Conservation (phyloP, 2,329 filamentous ascomycete genomes). For the Nannizzia gypsea region DNA sequence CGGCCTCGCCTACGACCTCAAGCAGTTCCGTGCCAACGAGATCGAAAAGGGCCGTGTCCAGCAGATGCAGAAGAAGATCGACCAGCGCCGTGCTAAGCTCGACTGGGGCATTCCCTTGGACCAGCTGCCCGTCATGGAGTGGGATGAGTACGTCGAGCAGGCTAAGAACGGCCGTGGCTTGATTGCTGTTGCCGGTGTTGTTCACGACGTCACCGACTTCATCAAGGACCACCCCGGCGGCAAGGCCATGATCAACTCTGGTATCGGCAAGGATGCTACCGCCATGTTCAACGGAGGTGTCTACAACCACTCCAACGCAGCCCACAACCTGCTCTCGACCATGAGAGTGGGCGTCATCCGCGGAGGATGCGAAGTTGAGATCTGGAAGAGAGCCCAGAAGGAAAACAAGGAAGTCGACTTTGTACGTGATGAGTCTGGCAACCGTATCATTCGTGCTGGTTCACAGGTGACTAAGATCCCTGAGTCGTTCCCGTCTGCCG, state of each 20-base stretch:
- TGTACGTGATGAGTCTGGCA: slow-evolving; percentile 67
- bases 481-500: slow-evolving; percentile 68
- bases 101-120: slow-evolving; percentile 82
- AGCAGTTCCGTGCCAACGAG: slow-evolving; percentile 83
- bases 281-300: slow-evolving; percentile 88
- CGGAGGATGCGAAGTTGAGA: too few species aligned
- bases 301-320: slow-evolving; percentile 80
- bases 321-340: slow-evolving; percentile 76
- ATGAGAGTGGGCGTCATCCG: slow-evolving; percentile 54
- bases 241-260: slow-evolving; percentile 71
- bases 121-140: slow-evolving; percentile 72
- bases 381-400: slow-evolving; percentile 50
- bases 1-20: slow-evolving; percentile 73
- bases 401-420: slow-evolving; percentile 68
- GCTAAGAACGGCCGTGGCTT: slow-evolving; percentile 66
- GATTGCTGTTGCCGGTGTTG: slow-evolving; percentile 67
- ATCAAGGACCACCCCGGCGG: slow-evolving; percentile 86
- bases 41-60: slow-evolving; percentile 86
- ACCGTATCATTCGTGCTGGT: slow-evolving; percentile 75
- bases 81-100: slow-evolving; percentile 68
- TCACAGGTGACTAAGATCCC: slow-evolving; percentile 73
- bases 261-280: slow-evolving; percentile 76
- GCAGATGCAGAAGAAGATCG: slow-evolving; percentile 84
- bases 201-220: slow-evolving; percentile 74
- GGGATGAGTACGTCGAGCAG: slow-evolving; percentile 73